phyloP scores from a whole-genome alignment of 148 eudicot genomes.

The Chenopodium suecicum region DNA sequence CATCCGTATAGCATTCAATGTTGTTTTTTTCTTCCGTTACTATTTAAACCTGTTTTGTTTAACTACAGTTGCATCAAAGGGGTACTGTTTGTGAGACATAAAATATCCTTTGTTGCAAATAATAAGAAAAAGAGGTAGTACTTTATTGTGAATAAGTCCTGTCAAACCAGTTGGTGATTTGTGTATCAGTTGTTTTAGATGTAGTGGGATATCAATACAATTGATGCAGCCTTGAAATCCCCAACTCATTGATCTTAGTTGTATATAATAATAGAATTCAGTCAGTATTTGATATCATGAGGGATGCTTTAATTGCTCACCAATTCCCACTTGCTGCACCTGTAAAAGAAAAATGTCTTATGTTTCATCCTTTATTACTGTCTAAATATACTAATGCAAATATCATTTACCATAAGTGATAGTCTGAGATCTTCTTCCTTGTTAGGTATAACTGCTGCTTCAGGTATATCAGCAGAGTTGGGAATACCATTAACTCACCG shows the following conservation, averaged over 20 bases:
- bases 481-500: constrained; percentile 95
- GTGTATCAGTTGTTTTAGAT: neutral
- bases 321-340: neutral
- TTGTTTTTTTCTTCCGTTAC: neutral
- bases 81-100: no score
- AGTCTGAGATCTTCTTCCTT: neutral
- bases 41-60: neutral
- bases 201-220: neutral
- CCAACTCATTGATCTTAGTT: neutral
- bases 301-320: neutral
- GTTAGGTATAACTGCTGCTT: constrained; percentile 96
- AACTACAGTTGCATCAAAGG: neutral
- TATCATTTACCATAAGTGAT: neutral
- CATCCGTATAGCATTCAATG: neutral
- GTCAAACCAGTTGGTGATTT: neutral
- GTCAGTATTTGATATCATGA: neutral
- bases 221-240: neutral
- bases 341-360: neutral
- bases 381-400: neutral
- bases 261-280: no score
- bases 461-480: constrained; percentile 93
- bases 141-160: neutral
- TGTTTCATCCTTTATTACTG: neutral
- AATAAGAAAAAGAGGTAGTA: neutral
- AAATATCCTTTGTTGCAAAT: no score